Conservation (phyloP, 2,329 filamentous ascomycete genomes). For the Hypoxylon sp. region DNA sequence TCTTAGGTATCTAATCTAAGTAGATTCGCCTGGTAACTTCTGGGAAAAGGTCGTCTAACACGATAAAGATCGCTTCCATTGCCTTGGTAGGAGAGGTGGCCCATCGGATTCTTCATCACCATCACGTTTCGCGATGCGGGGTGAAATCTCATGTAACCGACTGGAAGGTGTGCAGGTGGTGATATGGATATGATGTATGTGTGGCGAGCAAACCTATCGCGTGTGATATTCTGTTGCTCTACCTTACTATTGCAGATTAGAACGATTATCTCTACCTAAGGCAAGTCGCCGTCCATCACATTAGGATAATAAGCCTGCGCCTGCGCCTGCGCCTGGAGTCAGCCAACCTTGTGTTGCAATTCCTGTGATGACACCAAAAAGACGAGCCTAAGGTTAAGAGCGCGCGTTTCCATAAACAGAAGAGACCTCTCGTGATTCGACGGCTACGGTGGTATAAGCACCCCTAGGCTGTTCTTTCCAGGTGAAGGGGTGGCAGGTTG, state of each 20-base stretch:
- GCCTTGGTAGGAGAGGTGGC: constrained; percentile 25
- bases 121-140: constrained; percentile 40
- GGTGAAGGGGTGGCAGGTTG: constrained; percentile 40
- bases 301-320: constrained; percentile 31
- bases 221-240: constrained; percentile 23
- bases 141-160: constrained; percentile 38
- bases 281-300: constrained; percentile 15
- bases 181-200: no score
- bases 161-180: no score
- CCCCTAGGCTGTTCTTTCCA: constrained; percentile 32
- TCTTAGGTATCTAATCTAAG: constrained; percentile 23
- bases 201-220: constrained; percentile 16
- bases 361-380: constrained; percentile 28
- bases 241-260: constrained; percentile 23
- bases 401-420: constrained; percentile 35
- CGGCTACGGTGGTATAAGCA: constrained; percentile 23
- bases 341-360: constrained; percentile 30
- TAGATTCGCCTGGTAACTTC: constrained; percentile 15
- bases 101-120: constrained; percentile 40
- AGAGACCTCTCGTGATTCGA: constrained; percentile 33
- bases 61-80: constrained; percentile 26
- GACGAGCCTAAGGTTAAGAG: constrained; percentile 12
- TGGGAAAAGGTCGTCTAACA: constrained; percentile 7
- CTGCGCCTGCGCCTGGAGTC: constrained; percentile 28
- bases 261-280: constrained; percentile 19